Base-by-base conservation (phyloP, 2,329 filamentous ascomycete species). In the Fusarium succisae region DNA sequence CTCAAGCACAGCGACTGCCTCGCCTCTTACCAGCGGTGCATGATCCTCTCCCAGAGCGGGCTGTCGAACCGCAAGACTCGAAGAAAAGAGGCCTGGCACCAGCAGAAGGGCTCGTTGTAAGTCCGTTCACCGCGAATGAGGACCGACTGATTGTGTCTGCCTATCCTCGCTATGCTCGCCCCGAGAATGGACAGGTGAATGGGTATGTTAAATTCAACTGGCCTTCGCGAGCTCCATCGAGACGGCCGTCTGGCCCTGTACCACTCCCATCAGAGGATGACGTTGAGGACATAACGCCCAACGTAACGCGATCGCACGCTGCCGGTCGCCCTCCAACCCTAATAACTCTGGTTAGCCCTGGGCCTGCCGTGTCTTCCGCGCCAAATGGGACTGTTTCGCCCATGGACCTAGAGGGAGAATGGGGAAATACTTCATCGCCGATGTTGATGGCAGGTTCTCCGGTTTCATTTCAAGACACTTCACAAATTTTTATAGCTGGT, bases 191-290 rank as follows among this genome's bases (percentile, higher is more conserved):
- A 22, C 77, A 77, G 48, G 80, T 83, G 38, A 83, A 83, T 55
- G 81, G 82, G 5, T 83, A 83, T 67, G 78, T 83, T 64, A 83
- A 83, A 60, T 82, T 83, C 53, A 77, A 80, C 55, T 83, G 82
- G 82, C 79, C 79, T n/a, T 70, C 67, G 57, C 76, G 48, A 69
- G 69, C 45, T 53, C 61, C 61, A 22, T 70, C 74, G 15, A 64
- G 64, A 37, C 72, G 74, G 26, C 71, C 68, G 12, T 63, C 73
- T 26, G 60, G 47, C 15, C 45, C 62, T 22, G 57, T 74, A 22
- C 44, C 54, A 15, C 44, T 66, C 18, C 48, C 66, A 22, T 45
- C 68, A 14, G 61, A 63, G 13, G 65, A 67, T 39, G 68, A 64
- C 26, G 58, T 74, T 28, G 76, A 74, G 50, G 73, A 77, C 26